Percentiles rank a stretch among this genome's conserved stretches.
Evolutionary conservation across 192 early-diverging fungal genomes (phyloP).

Genomic region (Podila epigama): DNA sequence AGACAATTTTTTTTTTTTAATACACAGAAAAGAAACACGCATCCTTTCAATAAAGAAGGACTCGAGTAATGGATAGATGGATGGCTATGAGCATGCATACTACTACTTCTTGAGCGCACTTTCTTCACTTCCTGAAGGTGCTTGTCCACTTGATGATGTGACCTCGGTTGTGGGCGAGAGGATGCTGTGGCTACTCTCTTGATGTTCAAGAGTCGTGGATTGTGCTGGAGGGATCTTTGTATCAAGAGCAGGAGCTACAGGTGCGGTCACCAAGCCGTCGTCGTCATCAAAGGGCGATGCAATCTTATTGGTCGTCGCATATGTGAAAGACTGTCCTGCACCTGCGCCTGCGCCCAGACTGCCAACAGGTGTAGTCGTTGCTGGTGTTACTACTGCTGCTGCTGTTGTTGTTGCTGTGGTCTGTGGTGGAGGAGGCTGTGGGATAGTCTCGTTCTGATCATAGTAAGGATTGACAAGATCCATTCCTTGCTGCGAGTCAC

Average conservation of each 20-base stretch:
- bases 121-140: neutral
- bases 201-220: neutral
- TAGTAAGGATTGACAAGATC: constrained; percentile 41
- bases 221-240: neutral
- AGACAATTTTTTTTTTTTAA: too few relatives aligned
- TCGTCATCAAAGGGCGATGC: constrained; percentile 38
- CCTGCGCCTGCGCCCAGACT: neutral
- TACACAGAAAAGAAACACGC: too few relatives aligned
- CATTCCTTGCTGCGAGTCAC: constrained; percentile 18
- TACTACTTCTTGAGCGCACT: neutral
- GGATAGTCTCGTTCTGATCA: constrained; percentile 26
- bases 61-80: too few relatives aligned
- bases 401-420: neutral
- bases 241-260: neutral
- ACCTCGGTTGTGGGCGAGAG: neutral
- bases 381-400: neutral
- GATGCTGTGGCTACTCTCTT: neutral
- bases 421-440: neutral
- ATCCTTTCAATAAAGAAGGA: too few relatives aligned
- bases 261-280: neutral
- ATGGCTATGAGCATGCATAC: too few relatives aligned
- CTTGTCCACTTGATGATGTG: neutral
- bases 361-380: neutral
- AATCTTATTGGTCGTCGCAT: constrained; percentile 21
- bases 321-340: constrained; percentile 25